phyloP scores from a whole-genome alignment of 176 grass and related monocot genomes.

The Triticum urartu region DNA sequence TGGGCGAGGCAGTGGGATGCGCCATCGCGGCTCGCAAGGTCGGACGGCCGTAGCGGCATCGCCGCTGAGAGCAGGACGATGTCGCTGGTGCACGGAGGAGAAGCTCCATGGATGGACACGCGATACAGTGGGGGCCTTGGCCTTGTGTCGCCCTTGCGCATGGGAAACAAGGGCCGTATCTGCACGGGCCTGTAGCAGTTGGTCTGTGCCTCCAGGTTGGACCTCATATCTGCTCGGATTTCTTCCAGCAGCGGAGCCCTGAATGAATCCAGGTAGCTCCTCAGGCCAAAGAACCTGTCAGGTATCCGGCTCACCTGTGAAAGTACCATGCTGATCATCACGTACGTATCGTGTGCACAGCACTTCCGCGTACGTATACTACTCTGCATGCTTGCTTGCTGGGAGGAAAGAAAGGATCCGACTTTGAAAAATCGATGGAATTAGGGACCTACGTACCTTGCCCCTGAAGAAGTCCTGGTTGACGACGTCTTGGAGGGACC shows the following conservation, averaged over 20 bases:
- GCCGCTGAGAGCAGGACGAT: constrained; percentile 36
- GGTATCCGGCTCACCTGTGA: constrained; percentile 32
- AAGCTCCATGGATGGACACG: not conserved
- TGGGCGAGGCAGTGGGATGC: constrained; percentile 24
- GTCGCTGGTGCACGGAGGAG: constrained; percentile 30
- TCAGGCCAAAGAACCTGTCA: constrained; percentile 27
- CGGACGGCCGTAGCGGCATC: constrained; percentile 23
- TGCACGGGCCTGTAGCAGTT: not conserved
- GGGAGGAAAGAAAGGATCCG: not conserved
- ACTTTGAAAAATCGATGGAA: not conserved
- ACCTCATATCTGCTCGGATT: constrained; percentile 52
- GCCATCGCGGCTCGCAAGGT: not conserved
- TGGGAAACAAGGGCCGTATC: constrained; percentile 15
- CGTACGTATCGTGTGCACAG: no score
- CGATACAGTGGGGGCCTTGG: not conserved
- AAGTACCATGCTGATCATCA: no score
- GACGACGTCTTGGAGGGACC: constrained; percentile 54
- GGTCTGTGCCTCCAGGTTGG: constrained; percentile 29
- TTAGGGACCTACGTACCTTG: not conserved
- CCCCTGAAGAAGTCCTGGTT: constrained; percentile 52
- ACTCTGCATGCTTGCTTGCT: no score
- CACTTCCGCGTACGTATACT: no score
- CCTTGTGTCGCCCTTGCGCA: not conserved
- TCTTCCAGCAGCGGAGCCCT: constrained; percentile 50
- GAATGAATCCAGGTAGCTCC: constrained; percentile 51